Conservation (phyloP, 768 basidiomycete species). For the Coprinopsis marcescibilis region DNA sequence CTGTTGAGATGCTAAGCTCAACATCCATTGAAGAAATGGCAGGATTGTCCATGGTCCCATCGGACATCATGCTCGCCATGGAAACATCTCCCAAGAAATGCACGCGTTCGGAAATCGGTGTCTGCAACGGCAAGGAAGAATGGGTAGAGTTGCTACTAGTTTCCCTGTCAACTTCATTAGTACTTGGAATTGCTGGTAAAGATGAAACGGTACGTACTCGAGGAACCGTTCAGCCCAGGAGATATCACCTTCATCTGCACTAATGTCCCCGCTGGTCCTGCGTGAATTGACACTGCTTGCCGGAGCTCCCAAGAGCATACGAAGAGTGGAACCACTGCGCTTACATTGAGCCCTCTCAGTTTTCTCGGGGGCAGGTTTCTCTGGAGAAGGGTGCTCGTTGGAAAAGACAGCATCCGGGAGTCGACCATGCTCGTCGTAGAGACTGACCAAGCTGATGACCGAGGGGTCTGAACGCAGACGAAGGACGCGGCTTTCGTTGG, state of each 20-base stretch:
- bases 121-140: constrained; percentile 8
- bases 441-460: constrained; percentile 63
- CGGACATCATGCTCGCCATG: constrained; percentile 31
- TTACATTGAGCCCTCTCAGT: constrained; percentile 48
- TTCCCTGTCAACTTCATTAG: constrained; percentile 37
- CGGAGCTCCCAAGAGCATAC: constrained; percentile 63
- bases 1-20: constrained; percentile 52
- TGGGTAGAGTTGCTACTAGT: constrained; percentile 17
- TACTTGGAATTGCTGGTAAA: background rate
- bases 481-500: constrained; percentile 40
- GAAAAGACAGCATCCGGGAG: constrained; percentile 60
- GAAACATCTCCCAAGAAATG: constrained; percentile 40
- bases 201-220: constrained; percentile 36
- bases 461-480: constrained; percentile 72
- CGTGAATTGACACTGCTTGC: constrained; percentile 21
- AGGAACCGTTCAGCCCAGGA: constrained; percentile 80
- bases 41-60: constrained; percentile 34
- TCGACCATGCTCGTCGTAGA: constrained; percentile 71
- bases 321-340: constrained; percentile 66
- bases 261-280: constrained; percentile 27
- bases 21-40: constrained; percentile 73
- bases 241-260: constrained; percentile 60
- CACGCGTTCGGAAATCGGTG: constrained; percentile 42
- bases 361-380: constrained; percentile 21
- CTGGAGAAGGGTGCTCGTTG: constrained; percentile 42